Evolutionary conservation across 2,329 filamentous ascomycete species (phyloP).

Genomic region (Pseudogymnoascus sp.): DNA sequence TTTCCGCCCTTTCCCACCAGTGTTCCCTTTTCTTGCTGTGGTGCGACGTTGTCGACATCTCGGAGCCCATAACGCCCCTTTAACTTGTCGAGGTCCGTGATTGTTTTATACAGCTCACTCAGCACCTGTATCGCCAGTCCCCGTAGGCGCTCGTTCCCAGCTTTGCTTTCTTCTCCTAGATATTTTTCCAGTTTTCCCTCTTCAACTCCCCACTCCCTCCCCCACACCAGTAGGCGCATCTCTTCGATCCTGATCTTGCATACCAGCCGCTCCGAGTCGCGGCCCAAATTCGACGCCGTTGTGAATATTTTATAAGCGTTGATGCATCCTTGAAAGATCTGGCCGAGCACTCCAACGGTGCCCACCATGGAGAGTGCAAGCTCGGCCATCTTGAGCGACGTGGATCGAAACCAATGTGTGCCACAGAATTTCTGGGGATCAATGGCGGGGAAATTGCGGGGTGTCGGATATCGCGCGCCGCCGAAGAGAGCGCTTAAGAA

Average conservation of each 20-base stretch:
- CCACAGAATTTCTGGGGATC: background rate
- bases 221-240: slow-evolving; percentile 41
- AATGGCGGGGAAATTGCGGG: slow-evolving; percentile 8
- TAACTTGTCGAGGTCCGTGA: slow-evolving; percentile 37
- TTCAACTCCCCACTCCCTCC: slow-evolving; percentile 39
- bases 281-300: slow-evolving; percentile 34
- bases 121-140: slow-evolving; percentile 35
- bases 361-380: slow-evolving; percentile 35
- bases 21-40: background rate
- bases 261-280: slow-evolving; percentile 35
- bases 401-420: background rate
- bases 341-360: slow-evolving; percentile 37
- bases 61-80: slow-evolving; percentile 35
- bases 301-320: slow-evolving; percentile 39
- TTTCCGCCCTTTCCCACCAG: slow-evolving; percentile 15
- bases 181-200: slow-evolving; percentile 38
- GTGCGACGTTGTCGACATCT: slow-evolving; percentile 18
- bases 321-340: slow-evolving; percentile 41
- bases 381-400: slow-evolving; percentile 29
- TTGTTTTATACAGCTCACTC: slow-evolving; percentile 35
- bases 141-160: slow-evolving; percentile 28
- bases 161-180: slow-evolving; percentile 31
- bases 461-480: background rate
- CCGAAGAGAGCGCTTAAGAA: slow-evolving; percentile 4
- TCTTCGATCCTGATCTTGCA: slow-evolving; percentile 44